These are phyloP conservation scores for Kwoniella bestiolae DNA, from an alignment of 768 basidiomycete species.

Conservation along the genomic window DNA sequence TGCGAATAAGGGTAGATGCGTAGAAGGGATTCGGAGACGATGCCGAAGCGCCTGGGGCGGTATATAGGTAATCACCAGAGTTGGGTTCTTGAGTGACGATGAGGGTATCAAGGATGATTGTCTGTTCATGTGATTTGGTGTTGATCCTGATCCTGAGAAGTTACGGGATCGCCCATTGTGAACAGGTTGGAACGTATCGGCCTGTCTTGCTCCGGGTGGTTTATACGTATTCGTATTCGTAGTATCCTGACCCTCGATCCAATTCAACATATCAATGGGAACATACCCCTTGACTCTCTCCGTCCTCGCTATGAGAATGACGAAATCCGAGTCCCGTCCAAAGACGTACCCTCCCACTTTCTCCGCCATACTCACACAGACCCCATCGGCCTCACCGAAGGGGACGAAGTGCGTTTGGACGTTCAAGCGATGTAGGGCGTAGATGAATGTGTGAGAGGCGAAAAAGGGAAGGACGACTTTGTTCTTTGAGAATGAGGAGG, in stretches of 20 bases:
- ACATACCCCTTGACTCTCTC: conserved; percentile 47
- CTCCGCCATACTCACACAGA: conserved; percentile 49
- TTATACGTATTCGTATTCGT: neutral
- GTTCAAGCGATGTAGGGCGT: conserved; percentile 39
- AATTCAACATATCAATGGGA: conserved; percentile 55
- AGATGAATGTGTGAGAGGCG: conserved; percentile 48
- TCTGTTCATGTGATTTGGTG: conserved; percentile 7
- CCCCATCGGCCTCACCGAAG: conserved; percentile 55
- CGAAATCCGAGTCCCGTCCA: conserved; percentile 55
- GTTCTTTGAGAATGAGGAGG: conserved; percentile 40
- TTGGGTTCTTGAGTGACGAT: conserved; percentile 21
- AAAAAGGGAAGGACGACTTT: conserved; percentile 53
- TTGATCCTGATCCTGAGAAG: conserved; percentile 1
- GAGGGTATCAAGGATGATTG: conserved; percentile 35
- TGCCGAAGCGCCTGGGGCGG: conserved; percentile 42
- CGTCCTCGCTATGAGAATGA: conserved; percentile 39
- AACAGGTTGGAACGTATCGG: conserved; percentile 14
- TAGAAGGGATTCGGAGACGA: conserved; percentile 48
- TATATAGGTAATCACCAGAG: conserved; percentile 40
- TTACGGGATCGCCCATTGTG: conserved; percentile 5
- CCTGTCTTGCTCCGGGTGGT: neutral
- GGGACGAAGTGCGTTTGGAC: conserved; percentile 51
- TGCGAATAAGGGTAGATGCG: conserved; percentile 51
- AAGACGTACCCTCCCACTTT: conserved; percentile 52
- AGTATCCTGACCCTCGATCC: conserved; percentile 52